These are phyloP conservation scores for Chaetomium olivaceum DNA, from an alignment of 2,329 filamentous ascomycete genomes.

Conservation along the genomic window DNA sequence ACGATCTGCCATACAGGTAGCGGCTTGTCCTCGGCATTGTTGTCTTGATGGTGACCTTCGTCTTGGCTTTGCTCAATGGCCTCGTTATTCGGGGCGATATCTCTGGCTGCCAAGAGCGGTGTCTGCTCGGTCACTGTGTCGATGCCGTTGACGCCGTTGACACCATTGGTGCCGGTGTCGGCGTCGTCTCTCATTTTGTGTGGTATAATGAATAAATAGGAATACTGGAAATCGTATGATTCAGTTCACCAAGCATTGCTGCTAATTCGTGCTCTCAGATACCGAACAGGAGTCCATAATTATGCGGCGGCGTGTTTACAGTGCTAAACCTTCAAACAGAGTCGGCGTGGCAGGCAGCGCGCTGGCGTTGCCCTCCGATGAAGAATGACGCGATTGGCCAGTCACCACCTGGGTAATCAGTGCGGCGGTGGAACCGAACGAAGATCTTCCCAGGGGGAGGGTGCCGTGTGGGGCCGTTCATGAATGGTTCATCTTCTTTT, in stretches of 20 bases:
- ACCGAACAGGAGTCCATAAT: neutral
- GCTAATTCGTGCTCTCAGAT: neutral
- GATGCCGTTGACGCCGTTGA: conserved; percentile 16
- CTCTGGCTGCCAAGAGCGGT: conserved; percentile 35
- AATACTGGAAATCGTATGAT: neutral
- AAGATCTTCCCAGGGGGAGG: neutral
- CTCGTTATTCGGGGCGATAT: conserved; percentile 26
- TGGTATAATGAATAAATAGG: neutral
- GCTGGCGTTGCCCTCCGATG: neutral
- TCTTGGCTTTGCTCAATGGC: conserved; percentile 24
- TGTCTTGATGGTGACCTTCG: conserved; percentile 10
- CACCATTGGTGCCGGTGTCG: neutral
- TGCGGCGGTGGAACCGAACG: neutral
- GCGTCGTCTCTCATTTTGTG: conserved; percentile 8
- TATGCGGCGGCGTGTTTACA: neutral
- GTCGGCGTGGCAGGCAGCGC: neutral
- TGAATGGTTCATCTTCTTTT: neutral
- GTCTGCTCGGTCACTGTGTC: conserved; percentile 35
- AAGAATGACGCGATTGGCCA: neutral
- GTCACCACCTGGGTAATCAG: too few species aligned
- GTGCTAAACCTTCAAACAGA: neutral
- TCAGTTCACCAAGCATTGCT: neutral
- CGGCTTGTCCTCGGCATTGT: conserved; percentile 45
- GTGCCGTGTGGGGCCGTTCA: neutral
- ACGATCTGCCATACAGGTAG: conserved; percentile 67